Evolutionary conservation across 257 asterid species (phyloP).

Genomic region (Buddleja alternifolia): DNA sequence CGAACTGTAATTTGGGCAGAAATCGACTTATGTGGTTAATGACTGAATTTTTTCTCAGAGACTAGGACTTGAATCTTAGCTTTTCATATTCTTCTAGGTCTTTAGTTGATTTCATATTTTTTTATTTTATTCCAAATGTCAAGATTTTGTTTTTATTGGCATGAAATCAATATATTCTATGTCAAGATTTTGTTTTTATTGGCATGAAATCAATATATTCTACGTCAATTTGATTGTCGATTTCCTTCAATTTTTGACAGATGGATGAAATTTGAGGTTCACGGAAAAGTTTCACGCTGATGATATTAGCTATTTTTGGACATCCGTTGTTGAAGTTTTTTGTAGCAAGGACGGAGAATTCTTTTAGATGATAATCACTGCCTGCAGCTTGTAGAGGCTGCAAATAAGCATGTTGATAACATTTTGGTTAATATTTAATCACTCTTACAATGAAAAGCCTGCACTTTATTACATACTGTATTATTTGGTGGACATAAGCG

Average conservation of each 20-base stretch:
- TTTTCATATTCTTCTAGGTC: not conserved
- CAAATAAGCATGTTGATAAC: slow-evolving; percentile 86
- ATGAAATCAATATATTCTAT: no score
- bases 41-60: not conserved
- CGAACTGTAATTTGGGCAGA: slow-evolving; percentile 15
- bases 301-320: slow-evolving; percentile 24
- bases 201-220: no score
- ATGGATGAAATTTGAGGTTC: slow-evolving; percentile 33
- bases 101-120: slow-evolving; percentile 9
- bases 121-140: not conserved
- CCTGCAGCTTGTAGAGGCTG: slow-evolving; percentile 96
- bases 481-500: slow-evolving; percentile 56
- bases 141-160: not conserved
- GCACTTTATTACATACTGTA: slow-evolving; percentile 56
- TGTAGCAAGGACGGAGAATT: slow-evolving; percentile 42
- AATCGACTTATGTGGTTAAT: not conserved
- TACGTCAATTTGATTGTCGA: slow-evolving; percentile 23
- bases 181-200: not conserved
- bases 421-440: slow-evolving; percentile 64
- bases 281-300: slow-evolving; percentile 18
- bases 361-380: slow-evolving; percentile 66
- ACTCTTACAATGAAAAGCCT: slow-evolving; percentile 67
- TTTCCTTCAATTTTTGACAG: slow-evolving; percentile 39
- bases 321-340: slow-evolving; percentile 30
- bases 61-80: not conserved